Percentiles rank a stretch among this genome's conserved stretches.
Evolutionary conservation across 495 filamentous ascomycete species (phyloP).

Genomic region (Hypoxylon subgilvum): DNA sequence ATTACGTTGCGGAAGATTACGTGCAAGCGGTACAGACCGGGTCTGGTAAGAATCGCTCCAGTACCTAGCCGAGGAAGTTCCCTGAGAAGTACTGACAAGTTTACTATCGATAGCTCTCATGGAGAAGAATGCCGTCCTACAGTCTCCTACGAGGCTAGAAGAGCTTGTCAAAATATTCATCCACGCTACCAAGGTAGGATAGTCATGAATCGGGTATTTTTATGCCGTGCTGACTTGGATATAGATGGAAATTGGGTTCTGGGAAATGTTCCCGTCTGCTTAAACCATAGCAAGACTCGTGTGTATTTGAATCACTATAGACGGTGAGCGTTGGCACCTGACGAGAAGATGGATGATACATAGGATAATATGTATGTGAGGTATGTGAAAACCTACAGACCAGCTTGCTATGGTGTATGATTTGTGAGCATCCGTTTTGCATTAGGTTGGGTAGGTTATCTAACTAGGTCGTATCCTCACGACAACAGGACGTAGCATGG

Average conservation of each 20-base stretch:
- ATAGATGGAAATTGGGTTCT: slow-evolving; percentile 86
- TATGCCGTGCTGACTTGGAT: slow-evolving; percentile 33
- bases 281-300: neutral
- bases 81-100: slow-evolving; percentile 31
- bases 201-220: neutral
- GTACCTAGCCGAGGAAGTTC: neutral
- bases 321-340: too few species aligned
- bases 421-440: neutral
- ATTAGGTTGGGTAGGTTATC: too few species aligned
- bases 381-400: too few species aligned
- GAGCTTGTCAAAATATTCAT: slow-evolving; percentile 83
- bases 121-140: slow-evolving; percentile 70
- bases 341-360: too few species aligned
- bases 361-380: neutral
- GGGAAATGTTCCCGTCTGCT: slow-evolving; percentile 70
- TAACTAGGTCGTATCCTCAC: too few species aligned
- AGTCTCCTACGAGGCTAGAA: slow-evolving; percentile 76
- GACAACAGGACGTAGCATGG: too few species aligned
- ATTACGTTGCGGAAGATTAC: slow-evolving; percentile 82
- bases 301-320: neutral
- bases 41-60: slow-evolving; percentile 58
- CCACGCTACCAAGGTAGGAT: slow-evolving; percentile 74
- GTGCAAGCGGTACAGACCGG: slow-evolving; percentile 69
- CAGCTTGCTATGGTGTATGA: neutral
- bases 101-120: slow-evolving; percentile 62